Evolutionary conservation across 371 early-diverging fungal genomes (phyloP).

Genomic region (Capniomyces stellatus): DNA sequence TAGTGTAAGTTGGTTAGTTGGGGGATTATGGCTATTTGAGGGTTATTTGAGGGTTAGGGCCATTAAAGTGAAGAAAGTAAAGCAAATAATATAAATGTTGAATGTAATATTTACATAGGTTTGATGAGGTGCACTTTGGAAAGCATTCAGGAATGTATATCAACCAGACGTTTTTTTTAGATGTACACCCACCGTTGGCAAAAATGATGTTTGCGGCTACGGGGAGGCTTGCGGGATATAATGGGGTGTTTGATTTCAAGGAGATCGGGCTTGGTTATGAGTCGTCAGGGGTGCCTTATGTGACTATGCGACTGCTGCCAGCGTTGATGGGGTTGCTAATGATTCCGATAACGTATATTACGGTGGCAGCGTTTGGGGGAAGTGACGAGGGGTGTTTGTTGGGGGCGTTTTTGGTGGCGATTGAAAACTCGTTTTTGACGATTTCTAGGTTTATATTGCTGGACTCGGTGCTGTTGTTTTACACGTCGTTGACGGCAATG

Average conservation of each 20-base stretch:
- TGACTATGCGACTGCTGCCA: slow-evolving; percentile 58
- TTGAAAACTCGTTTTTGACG: slow-evolving; percentile 62
- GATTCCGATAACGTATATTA: slow-evolving; percentile 66
- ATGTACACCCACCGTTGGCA: slow-evolving; percentile 95
- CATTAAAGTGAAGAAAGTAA: no score
- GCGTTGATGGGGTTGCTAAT: slow-evolving; percentile 51
- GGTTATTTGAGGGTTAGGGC: no score
- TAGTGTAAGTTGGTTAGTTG: slow-evolving; percentile 40
- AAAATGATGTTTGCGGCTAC: slow-evolving; percentile 74
- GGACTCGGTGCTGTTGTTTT: slow-evolving; percentile 66
- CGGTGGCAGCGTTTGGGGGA: slow-evolving; percentile 53
- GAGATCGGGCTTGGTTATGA: slow-evolving; percentile 60
- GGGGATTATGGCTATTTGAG: neutral
- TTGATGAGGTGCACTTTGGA: slow-evolving; percentile 98
- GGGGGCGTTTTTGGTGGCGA: slow-evolving; percentile 28
- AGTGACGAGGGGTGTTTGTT: slow-evolving; percentile 45
- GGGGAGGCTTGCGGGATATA: slow-evolving; percentile 57
- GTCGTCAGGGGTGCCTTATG: slow-evolving; percentile 54
- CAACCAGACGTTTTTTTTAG: slow-evolving; percentile 76
- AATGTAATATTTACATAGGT: slow-evolving; percentile 9
- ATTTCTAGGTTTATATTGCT: slow-evolving; percentile 70
- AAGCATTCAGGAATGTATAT: slow-evolving; percentile 87
- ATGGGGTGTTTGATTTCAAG: slow-evolving; percentile 74
- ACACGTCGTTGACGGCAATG: slow-evolving; percentile 47
- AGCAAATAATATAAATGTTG: neutral